Evolutionary conservation across 2,329 filamentous ascomycete species (phyloP).

Genomic region (Apiospora pterosperma): DNA sequence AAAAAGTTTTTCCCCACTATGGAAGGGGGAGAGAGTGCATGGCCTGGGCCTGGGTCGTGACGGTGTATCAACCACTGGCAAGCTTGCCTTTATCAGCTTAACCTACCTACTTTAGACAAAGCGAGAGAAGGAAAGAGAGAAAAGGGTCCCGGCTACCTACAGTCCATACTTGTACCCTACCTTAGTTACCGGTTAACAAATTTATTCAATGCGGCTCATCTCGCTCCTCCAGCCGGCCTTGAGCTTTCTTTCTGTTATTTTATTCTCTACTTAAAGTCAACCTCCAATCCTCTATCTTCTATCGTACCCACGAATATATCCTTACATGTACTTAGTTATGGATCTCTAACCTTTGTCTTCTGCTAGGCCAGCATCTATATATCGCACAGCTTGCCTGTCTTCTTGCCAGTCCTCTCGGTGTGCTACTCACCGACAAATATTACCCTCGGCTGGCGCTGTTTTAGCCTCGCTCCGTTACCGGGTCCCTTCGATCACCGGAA

Average conservation of each 20-base stretch:
- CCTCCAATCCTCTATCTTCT: background rate
- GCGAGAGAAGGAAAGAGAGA: background rate
- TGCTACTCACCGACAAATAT: constrained; percentile 1
- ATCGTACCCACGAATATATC: background rate
- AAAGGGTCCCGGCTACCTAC: background rate
- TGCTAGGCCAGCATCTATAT: constrained; percentile 1
- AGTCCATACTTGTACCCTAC: background rate
- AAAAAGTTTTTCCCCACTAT: constrained; percentile 4
- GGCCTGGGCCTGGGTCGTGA: background rate
- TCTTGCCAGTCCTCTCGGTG: background rate
- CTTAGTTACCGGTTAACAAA: background rate
- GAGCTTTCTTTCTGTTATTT: background rate
- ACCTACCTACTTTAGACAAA: background rate
- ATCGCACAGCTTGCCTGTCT: background rate
- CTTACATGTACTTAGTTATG: background rate
- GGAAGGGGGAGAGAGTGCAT: background rate
- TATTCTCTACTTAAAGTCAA: background rate
- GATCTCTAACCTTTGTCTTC: background rate
- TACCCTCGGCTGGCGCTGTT: constrained; percentile 3
- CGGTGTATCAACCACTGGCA: constrained; percentile 1
- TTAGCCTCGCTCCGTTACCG: constrained; percentile 3
- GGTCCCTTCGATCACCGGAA: background rate
- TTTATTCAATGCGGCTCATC: background rate
- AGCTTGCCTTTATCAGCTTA: background rate
- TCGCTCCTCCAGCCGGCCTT: background rate